Conservation (phyloP, 129 eudicot species). For the Scalesia atractyloides region DNA sequence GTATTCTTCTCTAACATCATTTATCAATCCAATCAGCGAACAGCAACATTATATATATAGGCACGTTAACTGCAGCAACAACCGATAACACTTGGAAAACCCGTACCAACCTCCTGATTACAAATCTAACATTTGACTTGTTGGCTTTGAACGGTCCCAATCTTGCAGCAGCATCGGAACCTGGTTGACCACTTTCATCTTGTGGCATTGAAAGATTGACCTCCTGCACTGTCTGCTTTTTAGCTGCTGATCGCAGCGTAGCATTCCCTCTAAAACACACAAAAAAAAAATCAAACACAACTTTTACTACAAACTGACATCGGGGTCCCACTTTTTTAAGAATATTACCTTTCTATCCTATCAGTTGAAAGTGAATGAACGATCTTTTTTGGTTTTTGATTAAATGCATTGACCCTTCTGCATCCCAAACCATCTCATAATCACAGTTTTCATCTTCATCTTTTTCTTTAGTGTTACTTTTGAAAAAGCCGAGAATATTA, state of each 20-base stretch:
- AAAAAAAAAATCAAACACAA: background rate
- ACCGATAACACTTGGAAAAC: slow-evolving; percentile 50
- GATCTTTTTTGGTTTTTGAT: slow-evolving; percentile 53
- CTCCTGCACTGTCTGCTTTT: slow-evolving; percentile 57
- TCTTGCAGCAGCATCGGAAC: slow-evolving; percentile 31
- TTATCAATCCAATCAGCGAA: slow-evolving; percentile 92
- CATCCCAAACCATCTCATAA: slow-evolving; percentile 97
- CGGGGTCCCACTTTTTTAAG: background rate
- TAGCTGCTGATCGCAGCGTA: slow-evolving; percentile 66
- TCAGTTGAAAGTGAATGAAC: slow-evolving; percentile 45
- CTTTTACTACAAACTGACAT: slow-evolving; percentile 7
- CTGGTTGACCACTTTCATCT: slow-evolving; percentile 48
- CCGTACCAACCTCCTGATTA: slow-evolving; percentile 54
- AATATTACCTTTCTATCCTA: slow-evolving; percentile 35
- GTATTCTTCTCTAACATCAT: slow-evolving; percentile 33
- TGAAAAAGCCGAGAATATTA: slow-evolving; percentile 31
- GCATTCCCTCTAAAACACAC: slow-evolving; percentile 65
- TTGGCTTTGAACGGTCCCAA: slow-evolving; percentile 38
- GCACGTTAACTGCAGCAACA: slow-evolving; percentile 81
- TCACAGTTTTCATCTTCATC: slow-evolving; percentile 81
- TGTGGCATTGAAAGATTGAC: slow-evolving; percentile 38
- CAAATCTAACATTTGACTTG: slow-evolving; percentile 48
- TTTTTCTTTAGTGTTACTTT: slow-evolving; percentile 57
- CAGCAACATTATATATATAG: slow-evolving; percentile 77
- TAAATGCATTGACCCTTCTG: slow-evolving; percentile 95